phyloP scores from a whole-genome alignment of 1,284 basidiomycete species.

The Tilletia indica region DNA sequence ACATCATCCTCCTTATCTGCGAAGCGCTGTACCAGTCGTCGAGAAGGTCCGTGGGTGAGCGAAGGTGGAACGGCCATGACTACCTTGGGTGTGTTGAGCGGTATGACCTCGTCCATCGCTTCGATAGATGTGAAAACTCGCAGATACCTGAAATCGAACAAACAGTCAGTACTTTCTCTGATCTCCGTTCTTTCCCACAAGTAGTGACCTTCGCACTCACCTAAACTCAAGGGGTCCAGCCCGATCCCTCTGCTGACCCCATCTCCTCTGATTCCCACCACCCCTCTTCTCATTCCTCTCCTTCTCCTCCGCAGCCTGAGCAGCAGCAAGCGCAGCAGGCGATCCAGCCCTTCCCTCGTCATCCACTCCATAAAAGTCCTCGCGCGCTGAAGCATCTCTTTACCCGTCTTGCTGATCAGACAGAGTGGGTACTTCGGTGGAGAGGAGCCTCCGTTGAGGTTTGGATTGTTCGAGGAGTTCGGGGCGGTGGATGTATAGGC shows the following conservation, averaged over 20 bases:
- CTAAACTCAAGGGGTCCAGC: slow-evolving; percentile 21
- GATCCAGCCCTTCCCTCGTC: slow-evolving; percentile 73
- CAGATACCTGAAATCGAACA: slow-evolving; percentile 65
- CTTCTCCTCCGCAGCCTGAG: slow-evolving; percentile 23
- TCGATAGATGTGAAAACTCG: slow-evolving; percentile 83
- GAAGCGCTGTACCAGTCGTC: slow-evolving; percentile 79
- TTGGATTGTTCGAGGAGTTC: slow-evolving; percentile 72
- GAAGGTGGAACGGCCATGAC: slow-evolving; percentile 89
- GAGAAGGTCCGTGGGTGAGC: slow-evolving; percentile 86
- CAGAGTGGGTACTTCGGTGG: slow-evolving; percentile 65
- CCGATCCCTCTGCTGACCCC: slow-evolving; percentile 7
- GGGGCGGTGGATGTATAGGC: slow-evolving; percentile 63
- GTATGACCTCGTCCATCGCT: slow-evolving; percentile 76
- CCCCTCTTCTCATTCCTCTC: slow-evolving; percentile 4
- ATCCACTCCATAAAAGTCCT: slow-evolving; percentile 99
- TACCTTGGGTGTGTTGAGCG: slow-evolving; percentile 72
- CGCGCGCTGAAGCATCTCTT: slow-evolving; percentile 91
- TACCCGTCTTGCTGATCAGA: slow-evolving; percentile 81
- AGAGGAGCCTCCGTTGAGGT: neutral
- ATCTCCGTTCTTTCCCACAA: neutral
- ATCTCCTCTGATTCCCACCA: slow-evolving; percentile 1
- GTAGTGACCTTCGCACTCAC: slow-evolving; percentile 2
- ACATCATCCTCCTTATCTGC: slow-evolving; percentile 66
- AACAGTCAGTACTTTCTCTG: slow-evolving; percentile 15
- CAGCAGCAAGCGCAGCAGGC: slow-evolving; percentile 6